Evolutionary conservation across 225 moss, liverwort and hornwort genomes (phyloP).

Genomic region (Thuidium tamariscinum): DNA sequence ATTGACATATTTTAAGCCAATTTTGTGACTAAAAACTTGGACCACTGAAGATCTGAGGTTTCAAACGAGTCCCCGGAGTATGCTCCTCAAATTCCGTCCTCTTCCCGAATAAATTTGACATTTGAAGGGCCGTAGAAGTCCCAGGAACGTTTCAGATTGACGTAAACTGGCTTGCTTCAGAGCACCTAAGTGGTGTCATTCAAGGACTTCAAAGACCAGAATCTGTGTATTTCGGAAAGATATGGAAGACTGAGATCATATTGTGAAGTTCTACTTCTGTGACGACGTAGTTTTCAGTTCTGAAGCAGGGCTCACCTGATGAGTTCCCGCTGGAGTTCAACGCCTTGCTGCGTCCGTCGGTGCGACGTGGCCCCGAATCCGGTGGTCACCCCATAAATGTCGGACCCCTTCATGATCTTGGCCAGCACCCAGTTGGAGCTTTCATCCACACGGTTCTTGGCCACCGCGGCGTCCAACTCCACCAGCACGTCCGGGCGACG

Average conservation of each 20-base stretch:
- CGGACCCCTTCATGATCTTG: slow-evolving; percentile 38
- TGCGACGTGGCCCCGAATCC: slow-evolving; percentile 37
- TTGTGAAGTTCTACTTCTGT: background rate
- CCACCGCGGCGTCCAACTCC: slow-evolving; percentile 14
- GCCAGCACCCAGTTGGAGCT: slow-evolving; percentile 32
- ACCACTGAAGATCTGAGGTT: background rate
- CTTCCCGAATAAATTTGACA: background rate
- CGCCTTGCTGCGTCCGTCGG: slow-evolving; percentile 29
- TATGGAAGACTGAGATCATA: background rate
- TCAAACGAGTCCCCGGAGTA: background rate
- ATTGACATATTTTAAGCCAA: background rate
- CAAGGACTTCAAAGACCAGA: background rate
- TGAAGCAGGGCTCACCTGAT: slow-evolving; percentile 9
- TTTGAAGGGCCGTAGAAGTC: background rate
- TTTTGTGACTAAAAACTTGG: background rate
- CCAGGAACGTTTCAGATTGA: background rate
- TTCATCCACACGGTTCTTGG: slow-evolving; percentile 28
- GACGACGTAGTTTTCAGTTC: background rate
- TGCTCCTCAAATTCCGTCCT: background rate
- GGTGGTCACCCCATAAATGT: slow-evolving; percentile 39
- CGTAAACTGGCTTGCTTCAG: background rate
- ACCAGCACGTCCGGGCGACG: slow-evolving; percentile 29
- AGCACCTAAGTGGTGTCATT: background rate
- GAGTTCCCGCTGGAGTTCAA: slow-evolving; percentile 36
- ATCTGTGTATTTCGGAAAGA: background rate